Percentiles rank a stretch among this genome's conserved stretches.
These are phyloP conservation scores for Rosellinia necatrix DNA, from an alignment of 2,329 filamentous ascomycete species.

Conservation along the genomic window DNA sequence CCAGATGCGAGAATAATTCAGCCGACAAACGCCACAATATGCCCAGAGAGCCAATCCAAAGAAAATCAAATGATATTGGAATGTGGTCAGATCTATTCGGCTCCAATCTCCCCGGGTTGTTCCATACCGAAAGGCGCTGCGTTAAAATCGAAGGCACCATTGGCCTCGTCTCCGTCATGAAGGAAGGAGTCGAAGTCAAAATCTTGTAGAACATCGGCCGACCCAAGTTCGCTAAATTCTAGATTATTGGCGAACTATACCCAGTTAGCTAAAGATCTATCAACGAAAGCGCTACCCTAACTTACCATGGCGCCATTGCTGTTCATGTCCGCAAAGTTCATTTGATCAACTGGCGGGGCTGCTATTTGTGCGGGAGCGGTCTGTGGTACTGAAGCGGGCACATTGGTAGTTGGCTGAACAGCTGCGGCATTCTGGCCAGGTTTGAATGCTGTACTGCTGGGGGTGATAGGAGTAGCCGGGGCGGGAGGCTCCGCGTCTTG, in stretches of 20 bases:
- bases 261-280: conserved; percentile 26
- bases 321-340: conserved; percentile 51
- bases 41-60: conserved; percentile 32
- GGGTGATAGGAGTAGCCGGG: conserved; percentile 68
- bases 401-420: conserved; percentile 46
- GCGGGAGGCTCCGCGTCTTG: conserved; percentile 63
- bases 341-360: conserved; percentile 54
- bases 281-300: not conserved
- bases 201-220: conserved; percentile 64
- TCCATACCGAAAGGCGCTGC: conserved; percentile 59
- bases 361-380: conserved; percentile 50
- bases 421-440: conserved; percentile 49
- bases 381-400: conserved; percentile 50
- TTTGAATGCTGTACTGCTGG: conserved; percentile 56
- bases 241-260: conserved; percentile 49
- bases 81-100: conserved; percentile 50
- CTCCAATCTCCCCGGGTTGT: conserved; percentile 58
- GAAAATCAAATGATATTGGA: conserved; percentile 17
- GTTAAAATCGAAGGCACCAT: conserved; percentile 59
- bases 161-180: conserved; percentile 58
- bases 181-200: conserved; percentile 73
- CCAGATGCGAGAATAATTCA: conserved; percentile 40
- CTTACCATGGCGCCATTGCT: conserved; percentile 50
- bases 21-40: conserved; percentile 41
- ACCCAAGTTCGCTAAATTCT: conserved; percentile 57